A percentile compares a stretch with the other conserved stretches of the same genome.
phyloP scores from a whole-genome alignment of 2,329 filamentous ascomycete genomes.

The Colletotrichum lentis region DNA sequence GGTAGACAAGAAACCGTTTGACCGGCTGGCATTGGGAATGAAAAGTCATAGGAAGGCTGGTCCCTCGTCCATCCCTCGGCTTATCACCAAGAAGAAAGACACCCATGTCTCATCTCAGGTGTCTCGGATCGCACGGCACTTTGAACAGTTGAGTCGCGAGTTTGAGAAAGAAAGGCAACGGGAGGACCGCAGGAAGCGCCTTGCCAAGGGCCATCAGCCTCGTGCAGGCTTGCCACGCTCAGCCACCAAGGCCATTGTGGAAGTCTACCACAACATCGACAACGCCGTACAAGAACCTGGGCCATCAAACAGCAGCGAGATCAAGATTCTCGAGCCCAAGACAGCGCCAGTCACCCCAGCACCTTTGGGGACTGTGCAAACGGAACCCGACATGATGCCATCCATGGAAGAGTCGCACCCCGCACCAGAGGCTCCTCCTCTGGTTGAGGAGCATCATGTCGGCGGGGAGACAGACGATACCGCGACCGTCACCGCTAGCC shows the following conservation, averaged over 20 bases:
- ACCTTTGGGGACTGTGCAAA: slow-evolving; percentile 23
- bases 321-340: slow-evolving; percentile 33
- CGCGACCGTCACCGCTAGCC: slow-evolving; percentile 56
- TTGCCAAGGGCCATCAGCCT: slow-evolving; percentile 75
- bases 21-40: slow-evolving; percentile 72
- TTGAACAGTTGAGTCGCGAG: slow-evolving; percentile 94
- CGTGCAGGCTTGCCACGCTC: slow-evolving; percentile 84
- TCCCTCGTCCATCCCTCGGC: slow-evolving; percentile 87
- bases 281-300: slow-evolving; percentile 88
- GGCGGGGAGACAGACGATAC: slow-evolving; percentile 47
- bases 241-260: slow-evolving; percentile 93
- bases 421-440: slow-evolving; percentile 24
- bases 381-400: slow-evolving; percentile 34
- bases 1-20: slow-evolving; percentile 79
- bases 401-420: slow-evolving; percentile 14
- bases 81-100: slow-evolving; percentile 77
- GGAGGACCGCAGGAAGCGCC: slow-evolving; percentile 77
- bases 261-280: slow-evolving; percentile 92
- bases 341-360: slow-evolving; percentile 30
- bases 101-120: slow-evolving; percentile 88
- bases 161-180: slow-evolving; percentile 94
- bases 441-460: slow-evolving; percentile 33
- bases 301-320: slow-evolving; percentile 57
- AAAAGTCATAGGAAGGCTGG: slow-evolving; percentile 66
- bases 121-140: slow-evolving; percentile 91